A percentile compares a stretch with the other conserved stretches of the same genome.
These are phyloP conservation scores for Allantophomopsis lycopodina DNA, from an alignment of 2,329 filamentous ascomycete genomes.

Conservation along the genomic window DNA sequence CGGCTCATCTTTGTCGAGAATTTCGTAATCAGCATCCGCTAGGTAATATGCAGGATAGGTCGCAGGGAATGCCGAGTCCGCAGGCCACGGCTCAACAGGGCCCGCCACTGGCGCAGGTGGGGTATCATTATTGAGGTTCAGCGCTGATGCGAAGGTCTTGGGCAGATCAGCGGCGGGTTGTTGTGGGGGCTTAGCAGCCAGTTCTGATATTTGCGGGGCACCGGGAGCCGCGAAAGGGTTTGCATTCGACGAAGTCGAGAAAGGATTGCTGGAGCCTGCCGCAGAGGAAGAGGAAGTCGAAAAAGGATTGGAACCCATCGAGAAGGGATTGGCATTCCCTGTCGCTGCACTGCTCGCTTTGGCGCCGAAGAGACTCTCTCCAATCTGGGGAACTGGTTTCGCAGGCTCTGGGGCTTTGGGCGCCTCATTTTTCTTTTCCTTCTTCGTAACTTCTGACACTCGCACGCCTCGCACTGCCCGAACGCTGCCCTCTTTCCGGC, in stretches of 20 bases:
- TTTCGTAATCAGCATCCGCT: constrained; percentile 84
- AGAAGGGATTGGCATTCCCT: constrained; percentile 45
- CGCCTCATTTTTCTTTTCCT: constrained; percentile 5
- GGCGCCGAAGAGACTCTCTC: constrained; percentile 57
- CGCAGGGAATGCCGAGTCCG: constrained; percentile 44
- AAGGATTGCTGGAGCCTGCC: constrained; percentile 36
- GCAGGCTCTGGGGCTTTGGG: constrained; percentile 9
- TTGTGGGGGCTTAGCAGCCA: constrained; percentile 28
- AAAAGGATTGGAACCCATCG: constrained; percentile 43
- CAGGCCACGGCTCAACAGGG: constrained; percentile 64
- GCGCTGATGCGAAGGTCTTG: constrained; percentile 59
- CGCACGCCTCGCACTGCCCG: constrained; percentile 60
- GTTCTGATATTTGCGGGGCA: constrained; percentile 7
- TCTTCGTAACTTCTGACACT: constrained; percentile 16
- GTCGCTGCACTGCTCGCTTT: constrained; percentile 26
- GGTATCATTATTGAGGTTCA: constrained; percentile 52
- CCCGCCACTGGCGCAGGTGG: constrained; percentile 13
- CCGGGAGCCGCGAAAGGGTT: constrained; percentile 31
- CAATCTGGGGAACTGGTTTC: constrained; percentile 28
- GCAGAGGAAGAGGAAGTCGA: constrained; percentile 28
- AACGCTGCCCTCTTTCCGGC: constrained; percentile 71
- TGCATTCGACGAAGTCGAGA: constrained; percentile 32
- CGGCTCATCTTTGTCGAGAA: constrained; percentile 46
- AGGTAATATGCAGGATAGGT: constrained; percentile 70
- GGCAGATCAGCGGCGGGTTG: constrained; percentile 25